These are phyloP conservation scores for Rhipidocladum racemiflorum DNA, from an alignment of 176 grass and related monocot species.

Conservation along the genomic window DNA sequence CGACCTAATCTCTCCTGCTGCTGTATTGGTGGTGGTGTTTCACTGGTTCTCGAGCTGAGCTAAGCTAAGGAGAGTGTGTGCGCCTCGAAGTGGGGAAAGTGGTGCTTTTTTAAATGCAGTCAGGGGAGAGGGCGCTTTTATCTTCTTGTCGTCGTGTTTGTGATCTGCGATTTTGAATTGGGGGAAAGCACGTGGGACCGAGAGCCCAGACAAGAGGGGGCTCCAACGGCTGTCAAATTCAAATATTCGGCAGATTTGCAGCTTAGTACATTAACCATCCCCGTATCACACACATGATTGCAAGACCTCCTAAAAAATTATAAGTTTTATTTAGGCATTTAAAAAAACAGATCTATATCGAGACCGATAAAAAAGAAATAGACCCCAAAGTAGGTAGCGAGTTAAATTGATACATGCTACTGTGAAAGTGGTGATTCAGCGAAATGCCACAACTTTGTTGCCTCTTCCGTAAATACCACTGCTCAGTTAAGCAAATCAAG, in stretches of 20 bases:
- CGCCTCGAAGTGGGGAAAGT: slow-evolving; percentile 29
- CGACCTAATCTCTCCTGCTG: not conserved
- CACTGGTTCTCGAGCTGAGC: not conserved
- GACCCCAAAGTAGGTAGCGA: no score
- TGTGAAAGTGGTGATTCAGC: no score
- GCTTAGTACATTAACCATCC: not conserved
- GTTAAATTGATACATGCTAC: no score
- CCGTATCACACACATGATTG: not conserved
- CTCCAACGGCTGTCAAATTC: slow-evolving; percentile 42
- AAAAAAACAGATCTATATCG: no score
- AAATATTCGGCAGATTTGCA: slow-evolving; percentile 15
- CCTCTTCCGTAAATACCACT: no score
- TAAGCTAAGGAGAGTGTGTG: not conserved
- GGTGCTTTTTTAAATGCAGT: slow-evolving; percentile 12
- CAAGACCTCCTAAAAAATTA: not conserved
- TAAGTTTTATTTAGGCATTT: not conserved
- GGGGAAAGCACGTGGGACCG: slow-evolving; percentile 10
- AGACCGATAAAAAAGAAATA: no score
- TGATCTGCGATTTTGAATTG: slow-evolving; percentile 26
- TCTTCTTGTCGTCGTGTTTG: slow-evolving; percentile 13
- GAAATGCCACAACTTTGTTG: no score
- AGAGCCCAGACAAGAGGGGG: not conserved
- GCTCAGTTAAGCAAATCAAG: no score
- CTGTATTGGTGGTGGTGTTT: not conserved
- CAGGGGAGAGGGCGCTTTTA: not conserved